Percentiles rank a stretch among this genome's conserved stretches.
These are phyloP conservation scores for Babesia bovis DNA, from an alignment of 169 alveolate genomes.

Conservation along the genomic window DNA sequence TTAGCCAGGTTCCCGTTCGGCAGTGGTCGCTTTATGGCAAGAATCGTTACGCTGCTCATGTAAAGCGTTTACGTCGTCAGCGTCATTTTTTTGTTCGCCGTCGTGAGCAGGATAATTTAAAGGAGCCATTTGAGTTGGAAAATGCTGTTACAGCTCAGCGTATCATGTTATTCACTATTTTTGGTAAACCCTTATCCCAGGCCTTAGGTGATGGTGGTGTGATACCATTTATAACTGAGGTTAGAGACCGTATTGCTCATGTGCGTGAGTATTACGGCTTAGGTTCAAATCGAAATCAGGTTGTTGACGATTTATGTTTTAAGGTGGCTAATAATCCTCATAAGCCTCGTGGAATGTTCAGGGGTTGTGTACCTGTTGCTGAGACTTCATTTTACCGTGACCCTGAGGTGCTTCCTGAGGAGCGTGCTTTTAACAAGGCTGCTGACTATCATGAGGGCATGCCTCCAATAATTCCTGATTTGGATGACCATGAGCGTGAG, in stretches of 20 bases:
- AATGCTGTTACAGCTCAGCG: conserved; percentile 1
- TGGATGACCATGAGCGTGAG: conserved; percentile 5
- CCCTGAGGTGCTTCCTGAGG: not conserved
- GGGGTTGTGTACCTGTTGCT: conserved; percentile 30
- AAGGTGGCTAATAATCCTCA: conserved; percentile 26
- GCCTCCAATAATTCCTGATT: not conserved
- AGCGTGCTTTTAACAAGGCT: conserved; percentile 24
- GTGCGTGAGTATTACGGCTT: conserved; percentile 28
- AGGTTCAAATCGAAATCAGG: not conserved
- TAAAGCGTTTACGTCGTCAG: conserved; percentile 23
- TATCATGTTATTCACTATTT: not conserved
- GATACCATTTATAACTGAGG: conserved; percentile 17
- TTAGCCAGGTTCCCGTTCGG: no score
- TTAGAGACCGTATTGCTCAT: conserved; percentile 10
- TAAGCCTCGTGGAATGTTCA: conserved; percentile 39
- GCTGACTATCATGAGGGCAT: conserved; percentile 21
- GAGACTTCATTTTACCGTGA: conserved; percentile 17
- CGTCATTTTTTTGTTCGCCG: conserved; percentile 21
- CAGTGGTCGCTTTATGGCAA: conserved; percentile 20
- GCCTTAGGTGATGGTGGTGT: conserved; percentile 63
- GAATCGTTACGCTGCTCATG: conserved; percentile 33
- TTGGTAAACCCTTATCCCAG: conserved; percentile 57
- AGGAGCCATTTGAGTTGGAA: conserved; percentile 5
- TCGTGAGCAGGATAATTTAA: conserved; percentile 8
- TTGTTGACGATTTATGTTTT: conserved; percentile 6